Base-by-base conservation (phyloP, 805 yeast genomes). In the Kodamaea jinghongensis region DNA sequence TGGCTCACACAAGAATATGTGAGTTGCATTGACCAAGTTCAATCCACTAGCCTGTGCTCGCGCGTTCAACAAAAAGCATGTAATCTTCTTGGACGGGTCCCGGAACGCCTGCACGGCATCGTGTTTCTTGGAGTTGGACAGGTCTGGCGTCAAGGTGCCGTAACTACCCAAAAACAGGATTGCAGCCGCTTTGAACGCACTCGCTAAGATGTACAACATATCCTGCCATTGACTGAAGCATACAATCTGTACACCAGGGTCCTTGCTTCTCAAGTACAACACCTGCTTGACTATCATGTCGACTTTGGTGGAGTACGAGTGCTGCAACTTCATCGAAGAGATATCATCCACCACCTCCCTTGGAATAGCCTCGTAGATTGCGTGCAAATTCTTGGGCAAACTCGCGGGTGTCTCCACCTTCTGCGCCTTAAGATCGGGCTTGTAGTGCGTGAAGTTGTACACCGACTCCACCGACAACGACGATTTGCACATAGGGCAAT, bases 1-100 rank as follows among this genome's bases (percentile, higher is more conserved):
- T 1, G 99, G 98, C 62, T 93, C 99, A 58, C 97, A 86, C 4
- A 93, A 59, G 45, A 90, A 83, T 0, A 93, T 91, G 58, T 93
- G 96, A 2, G 86, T 84, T 0, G 99, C 98, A 65, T 91, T 91
- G 6, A 89, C 80, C 40, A 93, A 68, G 6, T 96, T 93, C 46
- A 93, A 67, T 0, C 99, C 99, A 10, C 96, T 81, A 6, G 96
- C 89, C 55, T 90, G 87, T 0, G 90, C 82, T 48, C 79, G 82
- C 0, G 96, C 91, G 60, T 88, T 87, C 47, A 93, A 62, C 17
- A 93, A 61, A 53, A 91, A 82, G 58, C 98, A 91, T 0, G 96
- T 86, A n/a, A 84, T 73, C 0, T 67, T 56, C 3, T 77, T 65
- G 47, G 77, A 71, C 22, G 66, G 61, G 41, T 71, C 73, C 49